These are phyloP conservation scores for Auricularia cornea DNA, from an alignment of 768 basidiomycete species.

Conservation along the genomic window DNA sequence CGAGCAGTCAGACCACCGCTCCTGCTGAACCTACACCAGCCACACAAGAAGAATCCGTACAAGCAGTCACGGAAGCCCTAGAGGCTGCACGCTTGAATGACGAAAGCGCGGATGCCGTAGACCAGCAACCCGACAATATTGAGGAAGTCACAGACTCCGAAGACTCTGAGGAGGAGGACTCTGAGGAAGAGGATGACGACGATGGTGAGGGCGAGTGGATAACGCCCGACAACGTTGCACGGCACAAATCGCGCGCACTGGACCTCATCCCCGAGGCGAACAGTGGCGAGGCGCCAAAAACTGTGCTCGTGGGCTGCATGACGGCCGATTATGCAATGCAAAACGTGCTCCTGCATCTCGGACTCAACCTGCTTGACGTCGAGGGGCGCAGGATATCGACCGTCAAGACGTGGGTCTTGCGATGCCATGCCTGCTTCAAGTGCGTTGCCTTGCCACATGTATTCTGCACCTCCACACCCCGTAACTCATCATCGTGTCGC, in stretches of 20 bases:
- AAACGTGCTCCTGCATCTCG: conserved; percentile 93
- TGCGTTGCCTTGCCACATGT: conserved; percentile 40
- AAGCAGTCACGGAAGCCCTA: neutral
- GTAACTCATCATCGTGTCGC: neutral
- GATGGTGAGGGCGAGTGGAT: conserved; percentile 96
- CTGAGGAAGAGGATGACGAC: no score
- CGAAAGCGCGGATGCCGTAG: neutral
- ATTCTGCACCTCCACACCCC: no score
- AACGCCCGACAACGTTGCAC: conserved; percentile 75
- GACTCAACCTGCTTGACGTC: conserved; percentile 76
- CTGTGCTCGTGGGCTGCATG: conserved; percentile 78
- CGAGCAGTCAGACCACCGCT: neutral
- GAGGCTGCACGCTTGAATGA: neutral
- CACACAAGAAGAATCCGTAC: neutral
- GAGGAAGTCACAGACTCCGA: conserved; percentile 10
- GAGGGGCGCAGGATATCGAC: conserved; percentile 86
- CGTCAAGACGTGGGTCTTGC: conserved; percentile 90
- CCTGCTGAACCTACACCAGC: neutral
- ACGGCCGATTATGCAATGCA: conserved; percentile 99
- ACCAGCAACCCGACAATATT: neutral
- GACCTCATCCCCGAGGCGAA: conserved; percentile 54
- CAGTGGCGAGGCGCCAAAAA: conserved; percentile 25
- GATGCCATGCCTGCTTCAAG: conserved; percentile 99
- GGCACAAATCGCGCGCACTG: conserved; percentile 83
- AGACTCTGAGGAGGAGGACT: conserved; percentile 15